Conservation (phyloP, 169 alveolate species). For the Plasmodium yoelii region DNA sequence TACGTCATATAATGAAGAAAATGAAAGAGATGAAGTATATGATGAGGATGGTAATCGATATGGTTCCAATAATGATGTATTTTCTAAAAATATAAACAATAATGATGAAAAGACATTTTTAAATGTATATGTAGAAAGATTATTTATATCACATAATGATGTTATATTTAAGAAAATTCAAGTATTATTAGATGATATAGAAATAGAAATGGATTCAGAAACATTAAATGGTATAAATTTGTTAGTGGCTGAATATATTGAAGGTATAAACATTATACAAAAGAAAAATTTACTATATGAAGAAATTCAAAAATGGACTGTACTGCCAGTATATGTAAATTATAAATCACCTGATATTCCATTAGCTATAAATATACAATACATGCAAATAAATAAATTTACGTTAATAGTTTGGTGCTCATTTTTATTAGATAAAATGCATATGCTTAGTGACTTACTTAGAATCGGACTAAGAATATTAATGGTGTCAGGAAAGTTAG, state of each 20-base stretch:
- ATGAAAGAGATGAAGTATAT: neutral
- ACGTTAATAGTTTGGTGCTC: slow-evolving; percentile 88
- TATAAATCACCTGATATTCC: slow-evolving; percentile 84
- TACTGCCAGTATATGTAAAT: slow-evolving; percentile 77
- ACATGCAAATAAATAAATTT: slow-evolving; percentile 84
- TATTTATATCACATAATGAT: slow-evolving; percentile 85
- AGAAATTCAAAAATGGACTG: slow-evolving; percentile 76
- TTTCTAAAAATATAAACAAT: slow-evolving; percentile 7
- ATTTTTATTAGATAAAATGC: slow-evolving; percentile 87
- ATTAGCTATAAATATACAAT: slow-evolving; percentile 83
- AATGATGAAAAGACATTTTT: slow-evolving; percentile 78
- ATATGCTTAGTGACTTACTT: slow-evolving; percentile 88
- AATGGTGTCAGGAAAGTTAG: slow-evolving; percentile 82
- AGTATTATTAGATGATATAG: slow-evolving; percentile 85
- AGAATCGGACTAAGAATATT: slow-evolving; percentile 87
- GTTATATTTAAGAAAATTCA: slow-evolving; percentile 84
- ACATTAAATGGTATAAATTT: slow-evolving; percentile 69
- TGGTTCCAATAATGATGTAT: neutral
- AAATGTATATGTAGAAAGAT: slow-evolving; percentile 87
- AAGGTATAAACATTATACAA: slow-evolving; percentile 48
- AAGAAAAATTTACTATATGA: slow-evolving; percentile 59
- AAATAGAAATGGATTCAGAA: slow-evolving; percentile 84
- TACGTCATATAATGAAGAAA: neutral
- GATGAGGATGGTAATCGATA: neutral
- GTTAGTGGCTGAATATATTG: slow-evolving; percentile 71